Base-by-base conservation (phyloP, 257 asterid genomes). In the Henckelia pumila region DNA sequence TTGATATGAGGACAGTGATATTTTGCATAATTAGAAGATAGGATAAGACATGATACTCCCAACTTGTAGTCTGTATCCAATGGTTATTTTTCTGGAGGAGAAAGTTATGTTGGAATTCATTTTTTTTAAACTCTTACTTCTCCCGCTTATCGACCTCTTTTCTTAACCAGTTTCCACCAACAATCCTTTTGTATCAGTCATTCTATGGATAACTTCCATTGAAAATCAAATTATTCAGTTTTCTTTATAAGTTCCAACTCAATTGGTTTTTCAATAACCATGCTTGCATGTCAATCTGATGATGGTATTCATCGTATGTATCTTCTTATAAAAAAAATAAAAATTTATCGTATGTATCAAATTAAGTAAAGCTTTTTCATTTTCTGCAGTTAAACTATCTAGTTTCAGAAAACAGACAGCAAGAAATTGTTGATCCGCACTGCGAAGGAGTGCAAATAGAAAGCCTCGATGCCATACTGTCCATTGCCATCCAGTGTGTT, bases 401-500 rank as follows among this genome's bases (percentile, higher is more conserved):
- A 66, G 91, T 83, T 52, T 70, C 91, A 3, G 98, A 92, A 84
- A 76, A 77, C 64, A 83, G 95, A 77, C 95, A 82, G 52, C 86
- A 83, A 74, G 98, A 92, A 72, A 86, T 92, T 70, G 85, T 88
- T 13, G 97, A 92, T 77, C 78, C 84, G 61, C 82, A 80, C 6
- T 89, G 97, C 71, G 98, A 89, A 74, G 89, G 95, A 55, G 87
- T 85, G 37, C 87, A 84, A 78, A 64, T 80, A 6, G 95, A 89
- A 75, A 88, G 87, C 81, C 89, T 92, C 11, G 95, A 88, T 24
- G 84, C 92, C 71, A 72, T 89, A 44, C 88, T 92, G 59, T 79
- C 89, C 59, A 80, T 86, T 62, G 93, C 98, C 59, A 86, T 85
- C 78, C 95, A 88, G 44, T 92, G 98, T 20, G 97, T 92, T 8